Base-by-base conservation (phyloP, 441 rosid genomes). In the Lagerstroemia fauriei region DNA sequence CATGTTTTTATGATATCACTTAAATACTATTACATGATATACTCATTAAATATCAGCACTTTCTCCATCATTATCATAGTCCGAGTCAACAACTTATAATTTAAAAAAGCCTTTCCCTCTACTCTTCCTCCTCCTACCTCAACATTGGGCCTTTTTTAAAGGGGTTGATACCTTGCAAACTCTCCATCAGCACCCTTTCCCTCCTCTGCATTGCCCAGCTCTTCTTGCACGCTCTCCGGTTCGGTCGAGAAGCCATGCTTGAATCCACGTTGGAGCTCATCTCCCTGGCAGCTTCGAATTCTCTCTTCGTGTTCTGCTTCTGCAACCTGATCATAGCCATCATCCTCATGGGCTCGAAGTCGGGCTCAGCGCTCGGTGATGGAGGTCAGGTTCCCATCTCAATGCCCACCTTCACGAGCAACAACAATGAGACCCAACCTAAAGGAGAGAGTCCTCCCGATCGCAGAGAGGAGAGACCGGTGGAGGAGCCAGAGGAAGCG, bases 301-400 rank as follows among this genome's bases (percentile, higher is more conserved):
- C 93, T 81, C 84, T 90, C 73, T 81, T 89, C 75, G 77, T 91
- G 80, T 91, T 91, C 86, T 88, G 88, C 78, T 87, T 89, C 66
- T 93, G 92, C 88, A 93, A 93, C 82, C 53, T 93, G 83, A 91
- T 93, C 87, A 88, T 93, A 71, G 86, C 86, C 77, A 82, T 89
- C 82, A 87, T 93, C 86, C 80, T 92, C 68, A 0, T 89, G 75
- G 91, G 90, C 25, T 89, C 92, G 38, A 90, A 87, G 84, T 84
- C 89, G 31, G 65, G 14, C 61, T 78, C 88, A 0, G 7, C 44
- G 17, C 27, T 78, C 88, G 1, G 7, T 34, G 76, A 87, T 56
- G 80, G 84, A 78, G 61, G 75, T 31, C 56, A 77, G 34, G 77
- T 57, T 81, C 69, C 81, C 46, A 31, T 77, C 34, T 81, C 83